phyloP scores from a whole-genome alignment of 805 yeast genomes.

The Candida palmyrensis region DNA sequence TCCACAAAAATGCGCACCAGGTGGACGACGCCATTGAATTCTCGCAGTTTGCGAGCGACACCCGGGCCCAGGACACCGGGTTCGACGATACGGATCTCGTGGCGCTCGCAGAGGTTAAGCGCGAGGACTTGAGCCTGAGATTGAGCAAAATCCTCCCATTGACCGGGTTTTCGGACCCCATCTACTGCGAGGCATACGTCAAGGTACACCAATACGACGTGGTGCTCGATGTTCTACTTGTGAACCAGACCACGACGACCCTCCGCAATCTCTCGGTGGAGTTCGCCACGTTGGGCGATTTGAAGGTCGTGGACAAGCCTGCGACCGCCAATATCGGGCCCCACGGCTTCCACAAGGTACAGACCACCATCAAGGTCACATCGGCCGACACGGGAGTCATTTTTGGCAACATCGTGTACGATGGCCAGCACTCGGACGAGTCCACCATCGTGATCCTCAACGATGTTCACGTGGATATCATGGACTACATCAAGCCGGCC shows the following conservation, averaged over 20 bases:
- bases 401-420: conserved; percentile 94
- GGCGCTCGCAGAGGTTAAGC: conserved; percentile 47
- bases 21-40: conserved; percentile 75
- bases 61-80: conserved; percentile 17
- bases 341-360: conserved; percentile 91
- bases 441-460: conserved; percentile 85
- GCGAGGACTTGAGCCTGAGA: conserved; percentile 66
- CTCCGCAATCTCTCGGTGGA: conserved; percentile 89
- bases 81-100: conserved; percentile 52
- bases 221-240: conserved; percentile 86
- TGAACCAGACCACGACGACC: conserved; percentile 90
- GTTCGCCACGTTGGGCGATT: conserved; percentile 93
- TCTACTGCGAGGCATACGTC: conserved; percentile 95
- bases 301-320: conserved; percentile 91
- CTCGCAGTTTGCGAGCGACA: conserved; percentile 63
- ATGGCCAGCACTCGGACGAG: conserved; percentile 90
- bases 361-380: conserved; percentile 87
- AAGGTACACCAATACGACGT: conserved; percentile 97
- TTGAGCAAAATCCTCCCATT: conserved; percentile 84
- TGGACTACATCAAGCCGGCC: conserved; percentile 98
- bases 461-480: conserved; percentile 92
- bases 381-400: conserved; percentile 98
- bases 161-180: conserved; percentile 98
- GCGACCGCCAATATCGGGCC: conserved; percentile 88
- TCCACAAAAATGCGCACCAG: conserved; percentile 62